These are phyloP conservation scores for Geotrichum carabidarum DNA, from an alignment of 1,139 yeast genomes.

Conservation along the genomic window DNA sequence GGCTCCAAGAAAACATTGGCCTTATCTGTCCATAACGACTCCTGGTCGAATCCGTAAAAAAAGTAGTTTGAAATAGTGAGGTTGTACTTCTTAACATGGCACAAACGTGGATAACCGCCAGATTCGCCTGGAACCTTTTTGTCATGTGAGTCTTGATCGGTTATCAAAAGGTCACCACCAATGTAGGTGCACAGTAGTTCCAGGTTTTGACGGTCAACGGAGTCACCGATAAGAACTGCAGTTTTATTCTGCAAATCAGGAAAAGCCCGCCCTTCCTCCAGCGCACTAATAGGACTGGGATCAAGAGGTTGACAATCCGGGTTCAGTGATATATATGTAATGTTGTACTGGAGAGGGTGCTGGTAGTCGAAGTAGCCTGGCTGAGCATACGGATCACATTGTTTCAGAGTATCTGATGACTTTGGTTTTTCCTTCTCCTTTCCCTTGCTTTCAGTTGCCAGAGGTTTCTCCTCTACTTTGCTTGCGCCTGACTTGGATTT, in stretches of 20 bases:
- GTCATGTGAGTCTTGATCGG: slow-evolving; percentile 17
- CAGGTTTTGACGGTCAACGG: slow-evolving; percentile 20
- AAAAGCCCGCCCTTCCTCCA: slow-evolving; percentile 9
- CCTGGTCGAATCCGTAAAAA: slow-evolving; percentile 21
- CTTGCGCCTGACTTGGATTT: neutral
- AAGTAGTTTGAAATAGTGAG: slow-evolving; percentile 20
- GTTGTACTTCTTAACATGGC: slow-evolving; percentile 20
- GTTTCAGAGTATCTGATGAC: neutral
- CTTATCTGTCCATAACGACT: slow-evolving; percentile 20
- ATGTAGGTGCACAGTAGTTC: slow-evolving; percentile 19
- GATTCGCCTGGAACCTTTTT: slow-evolving; percentile 4
- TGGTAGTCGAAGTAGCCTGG: slow-evolving; percentile 19
- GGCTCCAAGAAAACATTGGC: slow-evolving; percentile 18
- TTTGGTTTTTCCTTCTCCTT: neutral
- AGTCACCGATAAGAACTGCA: slow-evolving; percentile 22
- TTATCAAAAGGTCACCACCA: slow-evolving; percentile 14
- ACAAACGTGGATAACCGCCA: slow-evolving; percentile 20
- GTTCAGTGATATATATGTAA: slow-evolving; percentile 13
- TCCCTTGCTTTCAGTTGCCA: neutral
- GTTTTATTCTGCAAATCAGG: slow-evolving; percentile 18
- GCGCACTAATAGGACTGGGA: slow-evolving; percentile 15
- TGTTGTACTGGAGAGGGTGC: slow-evolving; percentile 5
- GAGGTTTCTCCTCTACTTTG: too few relatives aligned
- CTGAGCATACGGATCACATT: slow-evolving; percentile 19
- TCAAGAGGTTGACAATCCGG: slow-evolving; percentile 18